Conservation (phyloP, 2,329 filamentous ascomycete genomes). For the Cercospora sp. region DNA sequence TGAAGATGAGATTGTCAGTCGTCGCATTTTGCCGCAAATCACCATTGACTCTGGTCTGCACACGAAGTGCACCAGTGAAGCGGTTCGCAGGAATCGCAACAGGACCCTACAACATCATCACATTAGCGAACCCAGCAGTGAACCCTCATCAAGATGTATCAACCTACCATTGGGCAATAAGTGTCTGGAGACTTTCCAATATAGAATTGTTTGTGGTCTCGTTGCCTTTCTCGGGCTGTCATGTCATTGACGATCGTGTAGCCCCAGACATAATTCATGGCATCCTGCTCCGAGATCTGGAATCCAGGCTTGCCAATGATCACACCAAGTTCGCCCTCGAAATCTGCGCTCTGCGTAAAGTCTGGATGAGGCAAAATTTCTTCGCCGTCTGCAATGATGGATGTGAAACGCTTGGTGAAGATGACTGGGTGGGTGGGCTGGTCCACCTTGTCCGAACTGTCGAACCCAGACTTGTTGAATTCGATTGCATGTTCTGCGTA, state of each 20-base stretch:
- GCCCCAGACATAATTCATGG: slow-evolving; percentile 57
- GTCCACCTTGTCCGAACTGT: slow-evolving; percentile 57
- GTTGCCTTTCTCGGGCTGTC: slow-evolving; percentile 56
- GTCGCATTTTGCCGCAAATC: slow-evolving; percentile 53
- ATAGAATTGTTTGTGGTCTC: slow-evolving; percentile 63
- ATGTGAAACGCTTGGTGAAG: slow-evolving; percentile 57
- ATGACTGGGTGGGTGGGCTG: slow-evolving; percentile 57
- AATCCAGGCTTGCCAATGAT: slow-evolving; percentile 56
- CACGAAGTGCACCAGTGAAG: slow-evolving; percentile 45
- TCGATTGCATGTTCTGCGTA: slow-evolving; percentile 60
- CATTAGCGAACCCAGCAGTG: slow-evolving; percentile 5
- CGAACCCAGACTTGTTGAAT: slow-evolving; percentile 58
- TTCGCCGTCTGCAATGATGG: slow-evolving; percentile 53
- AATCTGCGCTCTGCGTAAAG: slow-evolving; percentile 56
- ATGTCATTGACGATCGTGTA: slow-evolving; percentile 61
- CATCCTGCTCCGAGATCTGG: slow-evolving; percentile 47
- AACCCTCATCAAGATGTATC: no score
- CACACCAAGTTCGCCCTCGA: slow-evolving; percentile 59
- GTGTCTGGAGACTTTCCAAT: slow-evolving; percentile 60
- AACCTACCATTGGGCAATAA: slow-evolving; percentile 55
- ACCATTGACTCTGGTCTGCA: slow-evolving; percentile 54
- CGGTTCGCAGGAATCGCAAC: slow-evolving; percentile 52
- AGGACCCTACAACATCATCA: slow-evolving; percentile 44
- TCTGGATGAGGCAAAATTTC: slow-evolving; percentile 49
- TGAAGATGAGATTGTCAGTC: slow-evolving; percentile 54